Conservation (phyloP, 2,329 filamentous ascomycete species). For the Colletotrichum agaves region DNA sequence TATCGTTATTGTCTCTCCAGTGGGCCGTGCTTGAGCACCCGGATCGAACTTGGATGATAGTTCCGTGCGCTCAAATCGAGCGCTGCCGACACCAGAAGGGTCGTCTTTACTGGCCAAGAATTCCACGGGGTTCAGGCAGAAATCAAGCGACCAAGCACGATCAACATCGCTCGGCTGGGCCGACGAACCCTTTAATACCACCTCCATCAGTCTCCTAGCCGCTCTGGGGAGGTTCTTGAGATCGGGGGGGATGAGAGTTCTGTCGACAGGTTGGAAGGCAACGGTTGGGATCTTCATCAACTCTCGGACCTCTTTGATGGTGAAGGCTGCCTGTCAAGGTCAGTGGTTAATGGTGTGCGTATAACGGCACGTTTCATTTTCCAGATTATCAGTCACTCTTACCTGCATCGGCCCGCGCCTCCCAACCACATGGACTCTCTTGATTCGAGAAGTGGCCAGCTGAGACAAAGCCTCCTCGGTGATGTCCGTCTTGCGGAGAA, state of each 20-base stretch:
- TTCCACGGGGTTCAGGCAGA: conserved; percentile 79
- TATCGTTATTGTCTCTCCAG: conserved; percentile 63
- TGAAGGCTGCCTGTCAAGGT: conserved; percentile 80
- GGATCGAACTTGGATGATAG: conserved; percentile 67
- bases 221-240: conserved; percentile 78
- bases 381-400: conserved; percentile 40
- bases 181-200: conserved; percentile 79
- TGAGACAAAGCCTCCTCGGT: conserved; percentile 82
- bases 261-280: conserved; percentile 76
- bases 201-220: conserved; percentile 80
- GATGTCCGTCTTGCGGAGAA: conserved; percentile 86
- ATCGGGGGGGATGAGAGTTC: conserved; percentile 73
- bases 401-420: conserved; percentile 90
- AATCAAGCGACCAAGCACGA: conserved; percentile 87
- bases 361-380: too few species aligned
- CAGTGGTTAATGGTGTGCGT: neutral
- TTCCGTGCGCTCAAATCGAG: conserved; percentile 73
- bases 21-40: conserved; percentile 58
- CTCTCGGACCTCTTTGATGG: conserved; percentile 93
- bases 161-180: conserved; percentile 57
- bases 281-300: conserved; percentile 81
- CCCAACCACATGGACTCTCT: conserved; percentile 86
- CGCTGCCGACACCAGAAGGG: conserved; percentile 66
- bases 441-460: conserved; percentile 78
- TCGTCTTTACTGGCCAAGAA: conserved; percentile 66